These are phyloP conservation scores for Crithidia brevicula DNA, from an alignment of 208 protist species.

Conservation along the genomic window DNA sequence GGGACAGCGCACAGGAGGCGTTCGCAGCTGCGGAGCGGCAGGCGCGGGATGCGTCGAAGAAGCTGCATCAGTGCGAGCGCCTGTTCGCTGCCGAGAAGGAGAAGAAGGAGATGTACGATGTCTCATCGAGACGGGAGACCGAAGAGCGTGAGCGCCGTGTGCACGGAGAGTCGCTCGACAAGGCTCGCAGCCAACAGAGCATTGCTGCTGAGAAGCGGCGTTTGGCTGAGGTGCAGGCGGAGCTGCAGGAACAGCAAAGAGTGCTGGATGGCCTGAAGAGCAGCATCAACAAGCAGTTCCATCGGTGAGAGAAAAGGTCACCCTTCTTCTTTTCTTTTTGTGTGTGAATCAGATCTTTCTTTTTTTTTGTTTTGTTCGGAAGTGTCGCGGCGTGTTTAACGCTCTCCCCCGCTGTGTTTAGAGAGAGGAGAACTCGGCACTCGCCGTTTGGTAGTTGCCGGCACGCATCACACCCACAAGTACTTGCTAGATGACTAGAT, in stretches of 20 bases:
- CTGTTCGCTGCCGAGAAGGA: conserved; percentile 56
- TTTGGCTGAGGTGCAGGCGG: conserved; percentile 45
- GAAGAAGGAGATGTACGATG: conserved; percentile 55
- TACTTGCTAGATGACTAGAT: not conserved
- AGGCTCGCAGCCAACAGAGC: conserved; percentile 46
- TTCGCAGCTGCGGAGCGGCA: conserved; percentile 29
- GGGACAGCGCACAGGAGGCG: conserved; percentile 34
- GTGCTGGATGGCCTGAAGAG: conserved; percentile 51
- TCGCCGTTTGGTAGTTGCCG: not conserved
- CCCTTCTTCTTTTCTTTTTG: conserved; percentile 1
- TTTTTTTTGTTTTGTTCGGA: not conserved
- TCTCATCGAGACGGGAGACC: conserved; percentile 41
- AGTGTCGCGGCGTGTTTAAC: no score
- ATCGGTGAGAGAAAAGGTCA: conserved; percentile 15
- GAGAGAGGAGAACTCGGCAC: not conserved
- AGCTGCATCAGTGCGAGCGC: conserved; percentile 34
- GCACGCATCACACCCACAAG: not conserved
- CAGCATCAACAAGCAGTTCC: conserved; percentile 71
- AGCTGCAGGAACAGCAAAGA: conserved; percentile 43
- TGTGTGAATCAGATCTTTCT: not conserved
- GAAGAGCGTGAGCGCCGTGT: conserved; percentile 61
- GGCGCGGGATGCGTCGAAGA: conserved; percentile 33
- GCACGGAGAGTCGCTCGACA: conserved; percentile 41
- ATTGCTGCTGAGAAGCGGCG: conserved; percentile 52
- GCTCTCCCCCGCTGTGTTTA: no score